Conservation (phyloP, 371 early-diverging fungal species). For the Dichotomocladium elegans region DNA sequence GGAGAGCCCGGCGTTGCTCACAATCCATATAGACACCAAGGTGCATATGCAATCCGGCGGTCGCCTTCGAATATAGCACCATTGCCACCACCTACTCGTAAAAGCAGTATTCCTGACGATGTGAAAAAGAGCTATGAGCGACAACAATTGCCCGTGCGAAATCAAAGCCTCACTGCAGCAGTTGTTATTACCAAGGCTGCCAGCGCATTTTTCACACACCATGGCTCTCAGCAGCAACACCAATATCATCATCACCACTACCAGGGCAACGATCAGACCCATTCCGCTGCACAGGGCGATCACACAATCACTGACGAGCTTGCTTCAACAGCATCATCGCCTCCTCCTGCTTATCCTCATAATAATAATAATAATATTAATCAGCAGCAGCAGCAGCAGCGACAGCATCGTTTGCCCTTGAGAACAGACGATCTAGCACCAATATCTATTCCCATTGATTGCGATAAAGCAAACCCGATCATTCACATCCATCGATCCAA, state of each 20-base stretch:
- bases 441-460: too few species aligned
- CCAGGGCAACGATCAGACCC: too few species aligned
- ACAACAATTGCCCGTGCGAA: conserved; percentile 38
- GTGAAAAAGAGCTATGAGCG: conserved; percentile 31
- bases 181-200: conserved; percentile 4
- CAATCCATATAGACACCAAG: conserved; percentile 13
- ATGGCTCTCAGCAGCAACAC: background rate
- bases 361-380: too few species aligned
- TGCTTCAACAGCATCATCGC: too few species aligned
- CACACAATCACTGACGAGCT: too few species aligned
- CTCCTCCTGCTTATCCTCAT: too few species aligned
- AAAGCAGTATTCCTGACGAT: conserved; percentile 21
- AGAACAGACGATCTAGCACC: too few species aligned
- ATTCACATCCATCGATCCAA: too few species aligned
- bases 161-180: conserved; percentile 37
- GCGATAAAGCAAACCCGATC: too few species aligned
- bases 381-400: too few species aligned
- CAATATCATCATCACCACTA: background rate
- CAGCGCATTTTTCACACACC: background rate
- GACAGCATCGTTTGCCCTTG: too few species aligned
- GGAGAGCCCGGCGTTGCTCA: conserved; percentile 1
- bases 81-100: background rate
- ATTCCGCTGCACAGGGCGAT: too few species aligned
- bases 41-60: conserved; percentile 11
- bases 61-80: background rate